phyloP scores from a whole-genome alignment of 257 asterid species.

The Orobanche coerulescens region DNA sequence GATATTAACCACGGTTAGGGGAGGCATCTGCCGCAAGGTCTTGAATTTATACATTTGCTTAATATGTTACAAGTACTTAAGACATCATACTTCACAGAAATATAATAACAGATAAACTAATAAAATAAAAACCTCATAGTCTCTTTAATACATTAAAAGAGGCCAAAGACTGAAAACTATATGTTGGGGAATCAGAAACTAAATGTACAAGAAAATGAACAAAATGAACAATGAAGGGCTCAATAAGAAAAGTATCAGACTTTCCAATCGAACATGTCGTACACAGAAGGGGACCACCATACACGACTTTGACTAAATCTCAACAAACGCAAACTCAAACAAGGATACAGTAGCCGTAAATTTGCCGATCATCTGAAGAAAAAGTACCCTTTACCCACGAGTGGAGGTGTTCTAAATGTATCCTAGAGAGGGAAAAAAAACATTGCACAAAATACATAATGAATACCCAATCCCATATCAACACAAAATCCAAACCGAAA shows the following conservation, averaged over 20 bases:
- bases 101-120: too few species aligned
- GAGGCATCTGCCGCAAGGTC: too few species aligned
- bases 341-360: constrained; percentile 11
- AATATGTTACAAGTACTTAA: too few species aligned
- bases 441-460: constrained; percentile 29
- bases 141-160: too few species aligned
- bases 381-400: constrained; percentile 20
- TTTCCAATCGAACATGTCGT: constrained; percentile 22
- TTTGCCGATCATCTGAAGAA: constrained; percentile 25
- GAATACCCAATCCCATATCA: constrained; percentile 24
- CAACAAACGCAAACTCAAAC: constrained; percentile 27
- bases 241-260: not conserved
- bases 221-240: not conserved
- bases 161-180: not conserved
- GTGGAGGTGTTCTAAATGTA: constrained; percentile 22
- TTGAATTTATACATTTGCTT: too few species aligned
- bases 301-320: constrained; percentile 20
- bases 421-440: constrained; percentile 24
- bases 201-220: not conserved
- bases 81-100: too few species aligned
- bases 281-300: constrained; percentile 33
- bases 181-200: too few species aligned
- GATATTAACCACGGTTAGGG: too few species aligned
- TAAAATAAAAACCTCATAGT: too few species aligned
- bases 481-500: constrained; percentile 13